Percentiles rank a stretch among this genome's conserved stretches.
phyloP scores from a whole-genome alignment of 352 stramenopile species.

The Phytopythium montanum region DNA sequence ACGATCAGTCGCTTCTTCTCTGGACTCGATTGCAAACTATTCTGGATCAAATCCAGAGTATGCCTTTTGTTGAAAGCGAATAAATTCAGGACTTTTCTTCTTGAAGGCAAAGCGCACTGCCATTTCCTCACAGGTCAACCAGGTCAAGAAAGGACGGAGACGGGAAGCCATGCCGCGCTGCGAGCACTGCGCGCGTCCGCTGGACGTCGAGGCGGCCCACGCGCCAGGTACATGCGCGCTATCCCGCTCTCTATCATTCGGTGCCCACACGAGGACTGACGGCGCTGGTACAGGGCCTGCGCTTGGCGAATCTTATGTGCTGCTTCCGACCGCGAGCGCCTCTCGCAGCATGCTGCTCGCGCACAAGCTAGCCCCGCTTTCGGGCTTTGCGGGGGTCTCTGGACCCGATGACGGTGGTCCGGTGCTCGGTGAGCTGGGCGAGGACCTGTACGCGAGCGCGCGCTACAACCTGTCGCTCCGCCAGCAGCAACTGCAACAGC shows the following conservation, averaged over 20 bases:
- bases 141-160: constrained; percentile 6
- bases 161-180: constrained; percentile 21
- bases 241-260: background rate
- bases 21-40: too few relatives aligned
- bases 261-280: background rate
- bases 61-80: too few relatives aligned
- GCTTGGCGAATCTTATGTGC: constrained; percentile 72
- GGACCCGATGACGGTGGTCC: constrained; percentile 7
- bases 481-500: constrained; percentile 35
- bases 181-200: constrained; percentile 29
- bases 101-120: background rate
- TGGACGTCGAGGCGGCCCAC: constrained; percentile 32
- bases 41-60: too few relatives aligned
- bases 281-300: constrained; percentile 13
- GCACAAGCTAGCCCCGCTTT: constrained; percentile 24
- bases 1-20: too few relatives aligned
- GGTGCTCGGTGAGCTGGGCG: constrained; percentile 14
- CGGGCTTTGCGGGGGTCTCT: constrained; percentile 8
- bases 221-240: constrained; percentile 22
- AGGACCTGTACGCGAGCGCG: constrained; percentile 37
- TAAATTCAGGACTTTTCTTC: background rate
- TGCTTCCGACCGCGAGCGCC: constrained; percentile 62
- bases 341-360: constrained; percentile 52
- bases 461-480: constrained; percentile 43
- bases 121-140: background rate